Evolutionary conservation across 1,284 basidiomycete genomes (phyloP).

Genomic region (Ceratorhiza oryzae-sativae): DNA sequence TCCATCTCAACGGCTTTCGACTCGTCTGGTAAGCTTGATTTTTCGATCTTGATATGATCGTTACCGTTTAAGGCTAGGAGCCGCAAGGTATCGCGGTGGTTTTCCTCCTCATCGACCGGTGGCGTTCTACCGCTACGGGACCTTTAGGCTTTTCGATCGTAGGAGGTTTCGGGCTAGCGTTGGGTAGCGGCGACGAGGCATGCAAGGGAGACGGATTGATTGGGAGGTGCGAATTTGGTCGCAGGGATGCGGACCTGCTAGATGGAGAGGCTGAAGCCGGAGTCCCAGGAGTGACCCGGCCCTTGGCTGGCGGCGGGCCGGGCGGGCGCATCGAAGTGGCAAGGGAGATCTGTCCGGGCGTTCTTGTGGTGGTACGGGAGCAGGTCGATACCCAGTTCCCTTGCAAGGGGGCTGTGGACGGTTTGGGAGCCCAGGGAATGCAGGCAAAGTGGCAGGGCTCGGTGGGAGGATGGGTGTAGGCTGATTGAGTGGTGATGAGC

Average conservation of each 20-base stretch:
- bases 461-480: constrained; percentile 12
- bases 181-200: constrained; percentile 23
- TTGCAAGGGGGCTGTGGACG: constrained; percentile 32
- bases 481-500: constrained; percentile 33
- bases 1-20: constrained; percentile 37
- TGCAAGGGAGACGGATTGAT: constrained; percentile 35
- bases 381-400: constrained; percentile 3
- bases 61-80: constrained; percentile 66
- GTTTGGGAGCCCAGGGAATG: constrained; percentile 29
- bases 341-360: constrained; percentile 14
- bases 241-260: constrained; percentile 1
- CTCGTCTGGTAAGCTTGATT: constrained; percentile 46
- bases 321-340: constrained; percentile 34
- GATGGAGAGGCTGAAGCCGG: constrained; percentile 24
- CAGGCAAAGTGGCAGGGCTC: not conserved
- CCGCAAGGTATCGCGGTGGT: constrained; percentile 52
- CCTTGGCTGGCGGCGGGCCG: constrained; percentile 13
- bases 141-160: constrained; percentile 27
- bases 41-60: constrained; percentile 67
- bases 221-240: constrained; percentile 17
- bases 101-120: constrained; percentile 52
- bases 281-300: not conserved
- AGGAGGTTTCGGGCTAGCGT: constrained; percentile 6
- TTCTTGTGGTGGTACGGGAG: not conserved
- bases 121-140: not conserved